These are phyloP conservation scores for Croton laevigatus DNA, from an alignment of 441 rosid genomes.

Conservation along the genomic window DNA sequence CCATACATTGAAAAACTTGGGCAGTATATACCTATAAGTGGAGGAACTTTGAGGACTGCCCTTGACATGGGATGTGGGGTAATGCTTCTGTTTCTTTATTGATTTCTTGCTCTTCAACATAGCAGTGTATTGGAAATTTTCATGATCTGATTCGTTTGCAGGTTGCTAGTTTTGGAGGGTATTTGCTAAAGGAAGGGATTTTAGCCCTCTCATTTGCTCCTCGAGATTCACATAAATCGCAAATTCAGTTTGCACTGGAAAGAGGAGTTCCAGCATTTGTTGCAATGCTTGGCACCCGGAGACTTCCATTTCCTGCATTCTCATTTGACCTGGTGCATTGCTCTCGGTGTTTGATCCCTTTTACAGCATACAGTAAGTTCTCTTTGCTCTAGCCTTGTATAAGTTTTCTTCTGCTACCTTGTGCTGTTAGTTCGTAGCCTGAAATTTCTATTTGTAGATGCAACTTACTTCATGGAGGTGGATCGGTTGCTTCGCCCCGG, in stretches of 20 bases:
- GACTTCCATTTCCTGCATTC: constrained; percentile 89
- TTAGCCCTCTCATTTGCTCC: constrained; percentile 88
- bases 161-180: constrained; percentile 99
- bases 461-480: constrained; percentile 90
- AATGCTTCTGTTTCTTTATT: constrained; percentile 17
- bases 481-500: constrained; percentile 91
- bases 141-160: constrained; percentile 26
- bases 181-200: constrained; percentile 64
- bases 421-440: constrained; percentile 16
- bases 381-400: constrained; percentile 3
- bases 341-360: constrained; percentile 89
- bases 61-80: constrained; percentile 99
- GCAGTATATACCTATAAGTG: constrained; percentile 72
- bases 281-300: constrained; percentile 96
- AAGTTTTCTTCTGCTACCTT: constrained; percentile 11
- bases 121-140: not conserved
- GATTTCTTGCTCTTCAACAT: constrained; percentile 1
- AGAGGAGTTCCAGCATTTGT: constrained; percentile 96
- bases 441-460: constrained; percentile 59
- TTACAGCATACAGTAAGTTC: constrained; percentile 87
- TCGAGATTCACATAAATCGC: constrained; percentile 90
- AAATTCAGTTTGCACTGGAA: constrained; percentile 86
- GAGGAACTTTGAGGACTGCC: constrained; percentile 78
- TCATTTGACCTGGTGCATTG: constrained; percentile 90
- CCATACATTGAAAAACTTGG: constrained; percentile 82